Evolutionary conservation across 306 rosid genomes (phyloP).

Genomic region (Nissolia schottii): DNA sequence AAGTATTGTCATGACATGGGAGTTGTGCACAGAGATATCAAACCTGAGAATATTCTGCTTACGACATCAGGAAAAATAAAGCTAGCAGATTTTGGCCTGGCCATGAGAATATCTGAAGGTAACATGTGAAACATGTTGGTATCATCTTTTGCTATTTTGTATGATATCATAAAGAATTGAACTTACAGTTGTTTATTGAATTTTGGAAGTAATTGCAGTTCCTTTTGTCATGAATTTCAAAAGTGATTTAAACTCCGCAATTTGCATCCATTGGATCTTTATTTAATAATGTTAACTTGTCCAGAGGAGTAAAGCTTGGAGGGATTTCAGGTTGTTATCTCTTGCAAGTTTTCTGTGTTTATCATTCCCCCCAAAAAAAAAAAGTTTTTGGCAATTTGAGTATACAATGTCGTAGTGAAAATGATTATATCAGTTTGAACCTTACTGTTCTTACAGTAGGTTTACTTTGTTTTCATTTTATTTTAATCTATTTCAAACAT

Average conservation of each 20-base stretch:
- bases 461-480: background rate
- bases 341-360: background rate
- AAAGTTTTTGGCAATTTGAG: background rate
- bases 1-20: conserved; percentile 99
- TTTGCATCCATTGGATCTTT: background rate
- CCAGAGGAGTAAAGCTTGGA: background rate
- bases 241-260: background rate
- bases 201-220: background rate
- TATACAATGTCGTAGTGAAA: background rate
- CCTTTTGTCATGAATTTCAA: background rate
- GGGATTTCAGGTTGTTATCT: background rate
- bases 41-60: conserved; percentile 95
- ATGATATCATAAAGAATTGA: background rate
- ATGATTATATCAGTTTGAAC: background rate
- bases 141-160: background rate
- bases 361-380: background rate
- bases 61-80: conserved; percentile 74
- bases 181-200: background rate
- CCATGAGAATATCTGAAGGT: conserved; percentile 92
- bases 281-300: background rate
- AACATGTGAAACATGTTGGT: conserved; percentile 5
- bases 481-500: background rate
- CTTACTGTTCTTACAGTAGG: background rate
- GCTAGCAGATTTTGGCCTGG: conserved; percentile 99
- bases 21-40: conserved; percentile 94